Evolutionary conservation across 805 yeast species (phyloP), one percentile per base, ranked within the genome.

Genomic region (Kluyveromyces aestuarii): DNA sequence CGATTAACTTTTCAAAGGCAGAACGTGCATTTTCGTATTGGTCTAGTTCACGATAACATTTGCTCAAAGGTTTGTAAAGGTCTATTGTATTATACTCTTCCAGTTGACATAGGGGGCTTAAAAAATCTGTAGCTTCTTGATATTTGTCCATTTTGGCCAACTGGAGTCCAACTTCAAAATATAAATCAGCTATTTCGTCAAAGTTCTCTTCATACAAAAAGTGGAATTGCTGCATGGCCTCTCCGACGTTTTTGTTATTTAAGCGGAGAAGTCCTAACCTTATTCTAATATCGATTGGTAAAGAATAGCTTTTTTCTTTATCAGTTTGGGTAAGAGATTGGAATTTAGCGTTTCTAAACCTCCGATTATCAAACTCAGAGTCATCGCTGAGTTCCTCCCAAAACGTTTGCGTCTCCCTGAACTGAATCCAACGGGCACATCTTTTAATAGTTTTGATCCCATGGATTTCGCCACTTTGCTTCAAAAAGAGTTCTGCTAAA

Each of bases 201-300:
- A 81, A 75, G 33, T 76, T 78, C 40, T 78, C 80, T 37, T 74
- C 74, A 41, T 80, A 64, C 11, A 90, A 67, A 51, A 75, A 76
- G 37, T 63, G 71, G 56, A 86, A 84, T 62, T 91, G 97, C 8
- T 64, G 66, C 49, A 82, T 60, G 0, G 96, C 96, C 55, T 90
- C 96, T 1, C 75, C 76, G 27, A 73, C 70, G 41, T 82, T 73
- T 46, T 79, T 81, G 37, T 79, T 67, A 48, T 81, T 79, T 33
- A 93, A 67, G 50, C 99, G 74, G 44, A 87, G 72, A 10, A 81
- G 64, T 0, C 96, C 95, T 21, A 93, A 62, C 63, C 93, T 87
- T 30, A 81, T 82, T 48, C 98, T 68, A 25, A 93, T 86, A 68
- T 91, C 98, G 43, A 90, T 80, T 1, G 98, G 98, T 18, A 93